phyloP scores from a whole-genome alignment of 75 land plant genomes.

The Cupressus sempervirens region DNA sequence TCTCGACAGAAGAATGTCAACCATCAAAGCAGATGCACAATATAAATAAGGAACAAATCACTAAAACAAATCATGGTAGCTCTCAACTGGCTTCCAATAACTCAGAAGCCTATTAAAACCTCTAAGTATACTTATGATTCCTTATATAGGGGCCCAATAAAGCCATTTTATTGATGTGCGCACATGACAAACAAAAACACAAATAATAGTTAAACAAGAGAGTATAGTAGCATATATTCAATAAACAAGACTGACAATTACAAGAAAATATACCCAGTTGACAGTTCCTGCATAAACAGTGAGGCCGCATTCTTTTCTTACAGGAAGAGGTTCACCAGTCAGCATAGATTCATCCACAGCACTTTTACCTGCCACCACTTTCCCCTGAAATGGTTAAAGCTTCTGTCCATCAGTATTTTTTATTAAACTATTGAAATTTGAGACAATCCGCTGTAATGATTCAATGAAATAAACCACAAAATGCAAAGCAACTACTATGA shows the following conservation, averaged over 20 bases:
- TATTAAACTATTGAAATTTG: not conserved
- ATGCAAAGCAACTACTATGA: not conserved
- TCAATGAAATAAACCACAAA: not conserved
- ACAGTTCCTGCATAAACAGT: conserved; percentile 90
- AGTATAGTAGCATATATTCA: not conserved
- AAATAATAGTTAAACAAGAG: not conserved
- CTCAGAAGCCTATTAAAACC: not conserved
- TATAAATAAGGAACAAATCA: not conserved
- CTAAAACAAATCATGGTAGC: not conserved
- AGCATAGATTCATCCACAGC: conserved; percentile 99
- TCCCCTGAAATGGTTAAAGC: conserved; percentile 47
- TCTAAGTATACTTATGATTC: not conserved
- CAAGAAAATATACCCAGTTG: conserved; percentile 69
- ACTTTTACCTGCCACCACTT: conserved; percentile 81
- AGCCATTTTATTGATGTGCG: not conserved
- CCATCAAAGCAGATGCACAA: not conserved
- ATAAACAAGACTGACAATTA: not conserved
- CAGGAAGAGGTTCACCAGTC: conserved; percentile 94
- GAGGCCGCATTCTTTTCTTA: conserved; percentile 66
- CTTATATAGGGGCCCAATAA: not conserved
- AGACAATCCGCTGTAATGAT: not conserved
- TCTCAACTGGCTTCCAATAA: not conserved
- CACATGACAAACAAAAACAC: not conserved
- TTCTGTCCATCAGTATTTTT: conserved; percentile 1
- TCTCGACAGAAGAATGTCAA: not conserved